Conservation (phyloP, 2,329 filamentous ascomycete genomes). For the Pseudocercospora musae region DNA sequence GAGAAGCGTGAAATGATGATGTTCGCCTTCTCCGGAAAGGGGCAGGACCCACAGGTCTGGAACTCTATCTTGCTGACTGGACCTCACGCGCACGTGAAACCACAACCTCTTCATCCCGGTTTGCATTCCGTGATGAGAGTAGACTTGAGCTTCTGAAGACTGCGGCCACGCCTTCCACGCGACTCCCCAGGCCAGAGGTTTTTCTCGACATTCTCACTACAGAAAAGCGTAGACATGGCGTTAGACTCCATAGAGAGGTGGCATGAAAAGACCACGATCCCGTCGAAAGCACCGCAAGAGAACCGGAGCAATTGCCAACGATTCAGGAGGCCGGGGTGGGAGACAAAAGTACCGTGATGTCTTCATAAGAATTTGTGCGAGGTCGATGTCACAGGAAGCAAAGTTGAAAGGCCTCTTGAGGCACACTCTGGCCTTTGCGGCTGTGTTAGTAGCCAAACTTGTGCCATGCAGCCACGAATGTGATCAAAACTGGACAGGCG, state of each 20-base stretch:
- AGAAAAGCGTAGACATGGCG: not conserved
- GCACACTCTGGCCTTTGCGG: not conserved
- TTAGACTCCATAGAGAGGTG: not conserved
- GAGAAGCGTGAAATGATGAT: not conserved
- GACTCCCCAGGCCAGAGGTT: not conserved
- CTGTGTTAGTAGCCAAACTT: not conserved
- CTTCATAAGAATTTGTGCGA: not conserved
- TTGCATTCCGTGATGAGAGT: not conserved
- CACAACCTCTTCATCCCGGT: not conserved
- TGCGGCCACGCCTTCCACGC: not conserved
- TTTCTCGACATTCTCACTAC: not conserved
- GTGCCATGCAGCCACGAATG: not conserved
- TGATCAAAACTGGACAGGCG: not conserved
- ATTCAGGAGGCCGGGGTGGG: not conserved
- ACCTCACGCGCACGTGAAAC: not conserved
- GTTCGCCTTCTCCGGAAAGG: slow-evolving; percentile 1
- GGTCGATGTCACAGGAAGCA: not conserved
- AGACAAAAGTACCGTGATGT: not conserved
- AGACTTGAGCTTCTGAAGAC: not conserved
- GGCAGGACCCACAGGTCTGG: slow-evolving; percentile 1
- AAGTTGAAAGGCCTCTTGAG: not conserved
- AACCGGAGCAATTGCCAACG: not conserved
- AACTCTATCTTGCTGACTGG: not conserved
- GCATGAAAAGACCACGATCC: not conserved
- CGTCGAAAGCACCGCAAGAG: not conserved